Evolutionary conservation across 495 filamentous ascomycete genomes (phyloP).

Genomic region (Neurospora africana): DNA sequence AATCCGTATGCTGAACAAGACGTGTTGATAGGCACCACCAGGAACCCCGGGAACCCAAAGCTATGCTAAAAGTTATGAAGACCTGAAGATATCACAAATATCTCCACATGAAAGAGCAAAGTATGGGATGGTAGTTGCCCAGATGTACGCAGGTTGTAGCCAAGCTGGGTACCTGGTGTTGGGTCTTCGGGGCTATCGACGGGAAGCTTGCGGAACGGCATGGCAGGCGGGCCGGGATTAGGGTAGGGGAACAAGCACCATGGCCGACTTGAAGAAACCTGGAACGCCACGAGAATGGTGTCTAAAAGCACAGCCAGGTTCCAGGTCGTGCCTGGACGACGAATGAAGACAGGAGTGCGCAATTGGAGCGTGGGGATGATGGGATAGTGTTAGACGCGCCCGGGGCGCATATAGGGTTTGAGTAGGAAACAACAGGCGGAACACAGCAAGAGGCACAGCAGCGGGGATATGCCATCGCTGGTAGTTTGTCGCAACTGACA

Average conservation of each 20-base stretch:
- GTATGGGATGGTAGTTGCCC: background rate
- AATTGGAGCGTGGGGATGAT: background rate
- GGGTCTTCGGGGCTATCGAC: background rate
- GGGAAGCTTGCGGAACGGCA: background rate
- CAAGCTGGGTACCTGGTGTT: background rate
- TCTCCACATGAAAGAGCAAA: background rate
- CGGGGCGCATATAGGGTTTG: background rate
- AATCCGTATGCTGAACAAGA: slow-evolving; percentile 3
- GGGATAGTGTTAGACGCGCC: background rate
- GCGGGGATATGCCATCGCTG: background rate
- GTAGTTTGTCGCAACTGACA: background rate
- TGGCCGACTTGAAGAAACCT: background rate
- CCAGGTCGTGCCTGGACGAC: background rate
- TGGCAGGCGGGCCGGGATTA: background rate
- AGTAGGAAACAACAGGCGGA: background rate
- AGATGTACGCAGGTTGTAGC: background rate
- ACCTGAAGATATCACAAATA: background rate
- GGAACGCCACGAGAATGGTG: background rate
- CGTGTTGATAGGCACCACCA: background rate
- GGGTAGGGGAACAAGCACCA: background rate
- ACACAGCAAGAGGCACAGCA: background rate
- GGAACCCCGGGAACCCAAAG: background rate
- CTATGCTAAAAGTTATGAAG: background rate
- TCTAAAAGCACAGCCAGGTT: background rate
- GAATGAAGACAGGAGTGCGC: background rate